Evolutionary conservation across 2,329 filamentous ascomycete genomes (phyloP).

Genomic region (Amauroascus niger): DNA sequence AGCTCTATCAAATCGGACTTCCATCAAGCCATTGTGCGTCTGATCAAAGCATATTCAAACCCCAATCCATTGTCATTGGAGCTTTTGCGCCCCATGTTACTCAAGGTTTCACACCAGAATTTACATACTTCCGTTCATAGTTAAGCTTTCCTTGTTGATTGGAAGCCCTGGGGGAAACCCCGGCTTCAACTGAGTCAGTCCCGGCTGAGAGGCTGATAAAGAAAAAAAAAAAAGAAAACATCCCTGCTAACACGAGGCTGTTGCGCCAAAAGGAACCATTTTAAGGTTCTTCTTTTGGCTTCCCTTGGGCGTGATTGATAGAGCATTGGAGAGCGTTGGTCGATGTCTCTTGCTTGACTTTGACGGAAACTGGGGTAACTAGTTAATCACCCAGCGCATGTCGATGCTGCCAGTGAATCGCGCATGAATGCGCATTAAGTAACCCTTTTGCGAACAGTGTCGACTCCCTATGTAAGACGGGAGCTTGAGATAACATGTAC

Average conservation of each 20-base stretch:
- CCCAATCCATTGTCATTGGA: neutral
- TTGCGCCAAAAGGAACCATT: neutral
- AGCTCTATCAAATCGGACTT: neutral
- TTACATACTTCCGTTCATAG: too few relatives aligned
- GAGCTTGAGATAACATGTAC: neutral
- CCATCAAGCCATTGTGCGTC: neutral
- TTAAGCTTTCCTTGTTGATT: neutral
- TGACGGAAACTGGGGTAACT: too few relatives aligned
- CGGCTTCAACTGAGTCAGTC: neutral
- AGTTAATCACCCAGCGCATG: too few relatives aligned
- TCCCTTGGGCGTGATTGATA: neutral
- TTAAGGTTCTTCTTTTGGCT: neutral
- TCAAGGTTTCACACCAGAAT: neutral
- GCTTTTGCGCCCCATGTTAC: neutral
- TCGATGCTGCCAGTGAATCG: neutral
- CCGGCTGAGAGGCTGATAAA: neutral
- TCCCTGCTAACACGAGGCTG: constrained; percentile 6
- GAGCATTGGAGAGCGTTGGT: too few relatives aligned
- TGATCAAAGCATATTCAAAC: neutral
- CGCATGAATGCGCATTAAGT: neutral
- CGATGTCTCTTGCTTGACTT: too few relatives aligned
- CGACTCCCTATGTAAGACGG: neutral
- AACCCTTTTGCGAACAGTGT: neutral
- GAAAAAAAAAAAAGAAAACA: neutral
- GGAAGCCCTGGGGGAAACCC: neutral